Evolutionary conservation across 2,329 filamentous ascomycete species (phyloP), one percentile per base, ranked within the genome.

Genomic region (Chalara sp.): DNA sequence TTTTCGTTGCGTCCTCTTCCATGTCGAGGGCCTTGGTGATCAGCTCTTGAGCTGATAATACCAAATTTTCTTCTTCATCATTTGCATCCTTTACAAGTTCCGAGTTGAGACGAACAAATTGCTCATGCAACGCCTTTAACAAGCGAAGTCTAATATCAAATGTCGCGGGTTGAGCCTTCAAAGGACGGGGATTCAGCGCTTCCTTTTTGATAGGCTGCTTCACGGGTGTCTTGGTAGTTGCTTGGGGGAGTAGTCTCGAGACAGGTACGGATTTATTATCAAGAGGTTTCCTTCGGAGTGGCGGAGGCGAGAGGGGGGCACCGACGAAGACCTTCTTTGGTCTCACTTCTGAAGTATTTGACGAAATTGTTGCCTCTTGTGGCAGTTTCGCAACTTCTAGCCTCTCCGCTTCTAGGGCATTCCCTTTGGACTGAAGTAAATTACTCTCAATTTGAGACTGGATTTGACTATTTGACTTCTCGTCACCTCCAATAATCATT

Each of bases 1-100:
- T 84, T 12, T 84, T 81, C 10, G 90, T 90, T 6, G 81, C 72
- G 35, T 79, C 79, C 64, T 95, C 83, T 69, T 99, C 95, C 53
- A 91, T 82, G 58, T 92, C 86, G 1, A 92, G 71, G 0, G 82
- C 80, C 54, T 81, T 73, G 57, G 77, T 79, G 54, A 90, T 85
- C 28, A 91, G 72, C 44, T 84, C 78, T 62, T 88, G 81, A 1
- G 81, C 73, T 1, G 77, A 78, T 44, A 89, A 66, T 12, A 83
- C 62, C 2, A 87, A 70, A n/a, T 72, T 69, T 41, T 74, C 70
- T 21, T 79, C 76, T 6, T 74, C 68, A 10, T 72, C 67, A 32
- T 74, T 75, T 31, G 69, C 69, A 42, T 72, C 72, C 50, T 78
- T 80, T 46, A 72, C 72, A 2, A 87, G 66, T 57, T 81, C 79